Base-by-base conservation (phyloP, 2,329 filamentous ascomycete genomes). In the Akanthomyces lecanii region DNA sequence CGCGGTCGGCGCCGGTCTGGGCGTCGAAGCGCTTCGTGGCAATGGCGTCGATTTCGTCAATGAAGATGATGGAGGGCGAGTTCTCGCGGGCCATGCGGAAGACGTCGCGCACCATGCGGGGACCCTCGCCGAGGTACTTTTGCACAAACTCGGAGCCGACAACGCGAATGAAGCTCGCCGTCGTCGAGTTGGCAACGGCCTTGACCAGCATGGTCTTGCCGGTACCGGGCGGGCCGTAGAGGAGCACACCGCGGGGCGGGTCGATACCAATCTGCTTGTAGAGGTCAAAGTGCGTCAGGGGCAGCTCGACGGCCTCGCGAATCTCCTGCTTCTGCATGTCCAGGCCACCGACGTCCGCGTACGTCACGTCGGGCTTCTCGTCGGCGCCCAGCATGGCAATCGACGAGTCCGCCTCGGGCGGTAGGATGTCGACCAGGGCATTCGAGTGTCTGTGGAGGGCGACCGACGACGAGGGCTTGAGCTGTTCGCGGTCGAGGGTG, bases 311-410 rank as follows among this genome's bases (percentile, higher is more conserved):
- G 12, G 95, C 95, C 79, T 99, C 95, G 68, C 95, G 86, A 68
- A 99, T 99, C 78, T 99, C 95, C 80, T 99, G 95, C 82, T 99
- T 99, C 80, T 99, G 95, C 95, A 99, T 99, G 72, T 99, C 95
- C 68, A 98, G 80, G 55, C 95, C 95, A 81, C 95, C 95, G 66
- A 99, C 95, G 76, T 99, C 95, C 66, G 93, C 94, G 72, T 99
- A 99, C 50, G 93, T 96, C 65, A 99, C 91, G 76, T 99, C 95
- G 40, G 95, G 95, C 84, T 98, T 99, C 85, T 99, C 95, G 73
- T 97, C 91, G 63, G 89, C 85, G 65, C 94, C 94, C 61, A 99
- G 85, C 95, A 99, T 99, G 68, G 95, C 95, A 75, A 99, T 99
- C 45, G 93, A 97, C 44, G 93, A 97, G 79, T 99, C 95, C 65